phyloP scores from a whole-genome alignment of 1,284 basidiomycete species.

The Sporisorium sorghi region DNA sequence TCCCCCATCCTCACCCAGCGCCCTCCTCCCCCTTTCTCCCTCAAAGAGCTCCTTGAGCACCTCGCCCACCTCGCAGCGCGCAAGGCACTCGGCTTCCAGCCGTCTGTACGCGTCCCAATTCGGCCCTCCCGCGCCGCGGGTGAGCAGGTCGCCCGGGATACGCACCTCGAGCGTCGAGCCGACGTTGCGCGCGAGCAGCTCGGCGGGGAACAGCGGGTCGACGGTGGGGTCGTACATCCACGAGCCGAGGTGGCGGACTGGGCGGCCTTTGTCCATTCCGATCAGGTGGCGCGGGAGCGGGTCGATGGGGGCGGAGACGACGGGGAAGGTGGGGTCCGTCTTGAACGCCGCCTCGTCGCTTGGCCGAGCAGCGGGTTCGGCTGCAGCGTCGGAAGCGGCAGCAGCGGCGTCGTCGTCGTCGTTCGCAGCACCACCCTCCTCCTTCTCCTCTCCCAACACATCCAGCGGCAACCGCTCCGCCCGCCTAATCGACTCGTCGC shows the following conservation, averaged over 20 bases:
- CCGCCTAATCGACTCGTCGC: slow-evolving; percentile 48
- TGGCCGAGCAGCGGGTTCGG: not conserved
- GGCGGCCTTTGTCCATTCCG: slow-evolving; percentile 62
- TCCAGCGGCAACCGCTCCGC: slow-evolving; percentile 34
- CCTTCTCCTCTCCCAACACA: slow-evolving; percentile 29
- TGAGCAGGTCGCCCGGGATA: slow-evolving; percentile 58
- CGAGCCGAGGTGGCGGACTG: slow-evolving; percentile 63
- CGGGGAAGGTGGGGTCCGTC: slow-evolving; percentile 8
- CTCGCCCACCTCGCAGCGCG: slow-evolving; percentile 35
- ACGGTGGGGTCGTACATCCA: slow-evolving; percentile 63
- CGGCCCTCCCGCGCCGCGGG: slow-evolving; percentile 31
- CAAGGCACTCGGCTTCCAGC: slow-evolving; percentile 28
- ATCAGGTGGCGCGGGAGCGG: slow-evolving; percentile 52
- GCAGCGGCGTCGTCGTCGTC: not conserved
- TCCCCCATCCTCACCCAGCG: slow-evolving; percentile 30
- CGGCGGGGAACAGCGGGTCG: slow-evolving; percentile 61
- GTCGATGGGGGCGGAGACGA: slow-evolving; percentile 29
- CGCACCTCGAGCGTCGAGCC: slow-evolving; percentile 67
- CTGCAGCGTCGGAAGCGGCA: not conserved
- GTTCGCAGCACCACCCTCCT: slow-evolving; percentile 11
- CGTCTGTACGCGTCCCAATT: slow-evolving; percentile 33
- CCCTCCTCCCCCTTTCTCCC: slow-evolving; percentile 16
- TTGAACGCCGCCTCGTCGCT: not conserved
- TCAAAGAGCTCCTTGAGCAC: slow-evolving; percentile 39
- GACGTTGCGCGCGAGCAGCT: slow-evolving; percentile 63